Percentiles rank a stretch among this genome's conserved stretches.
Evolutionary conservation across 805 yeast species (phyloP).

Genomic region (Starmerella lactis-condensi): DNA sequence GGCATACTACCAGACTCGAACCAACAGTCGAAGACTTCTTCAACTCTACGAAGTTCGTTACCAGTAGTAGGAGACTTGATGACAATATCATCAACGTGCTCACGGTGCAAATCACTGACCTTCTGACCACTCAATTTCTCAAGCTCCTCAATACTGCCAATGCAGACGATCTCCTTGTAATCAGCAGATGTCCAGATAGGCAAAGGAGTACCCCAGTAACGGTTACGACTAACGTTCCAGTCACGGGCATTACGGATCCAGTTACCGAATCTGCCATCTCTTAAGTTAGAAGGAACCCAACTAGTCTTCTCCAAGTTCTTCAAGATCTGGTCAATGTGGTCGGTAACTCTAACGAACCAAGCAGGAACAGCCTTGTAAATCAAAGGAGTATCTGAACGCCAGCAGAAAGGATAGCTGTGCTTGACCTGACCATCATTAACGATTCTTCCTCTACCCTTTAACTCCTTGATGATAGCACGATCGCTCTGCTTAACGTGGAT

Average conservation of each 20-base stretch:
- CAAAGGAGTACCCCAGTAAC: conserved; percentile 99
- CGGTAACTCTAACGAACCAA: conserved; percentile 87
- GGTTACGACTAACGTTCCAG: conserved; percentile 95
- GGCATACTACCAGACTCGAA: conserved; percentile 99
- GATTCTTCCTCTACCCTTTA: conserved; percentile 60
- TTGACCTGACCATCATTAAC: conserved; percentile 64
- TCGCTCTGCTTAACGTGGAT: conserved; percentile 91
- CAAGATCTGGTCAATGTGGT: conserved; percentile 75
- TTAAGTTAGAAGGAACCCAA: conserved; percentile 86
- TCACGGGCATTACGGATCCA: conserved; percentile 99
- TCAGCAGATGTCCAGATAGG: conserved; percentile 97
- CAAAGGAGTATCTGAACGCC: conserved; percentile 99
- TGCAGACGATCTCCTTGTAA: conserved; percentile 75
- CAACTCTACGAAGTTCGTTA: conserved; percentile 73
- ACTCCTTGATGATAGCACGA: conserved; percentile 64
- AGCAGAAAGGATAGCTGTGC: conserved; percentile 98
- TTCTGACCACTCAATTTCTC: conserved; percentile 63
- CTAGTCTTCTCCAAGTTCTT: conserved; percentile 65
- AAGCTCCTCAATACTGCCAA: conserved; percentile 80
- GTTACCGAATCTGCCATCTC: conserved; percentile 89
- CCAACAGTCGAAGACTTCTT: conserved; percentile 99
- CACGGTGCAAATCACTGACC: conserved; percentile 87
- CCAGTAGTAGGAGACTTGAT: conserved; percentile 85
- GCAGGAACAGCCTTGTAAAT: conserved; percentile 93
- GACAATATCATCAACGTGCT: conserved; percentile 72